A percentile compares a stretch with the other conserved stretches of the same genome.
Conservation (phyloP, 768 basidiomycete genomes). For the Strobilomyces dryophilus region DNA sequence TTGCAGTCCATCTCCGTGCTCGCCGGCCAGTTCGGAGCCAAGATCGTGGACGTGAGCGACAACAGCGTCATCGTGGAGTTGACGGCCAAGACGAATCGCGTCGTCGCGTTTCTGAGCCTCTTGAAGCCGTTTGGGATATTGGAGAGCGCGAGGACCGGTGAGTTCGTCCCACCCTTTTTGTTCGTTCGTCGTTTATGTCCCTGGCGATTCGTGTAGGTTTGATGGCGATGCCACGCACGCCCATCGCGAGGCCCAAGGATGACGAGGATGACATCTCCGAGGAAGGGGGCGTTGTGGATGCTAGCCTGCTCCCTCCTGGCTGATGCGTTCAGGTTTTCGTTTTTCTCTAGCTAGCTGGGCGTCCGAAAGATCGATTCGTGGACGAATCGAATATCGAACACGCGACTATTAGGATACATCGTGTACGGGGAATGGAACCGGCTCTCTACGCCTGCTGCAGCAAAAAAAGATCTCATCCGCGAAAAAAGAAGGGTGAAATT, state of each 20-base stretch:
- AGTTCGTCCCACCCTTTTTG: constrained; percentile 11
- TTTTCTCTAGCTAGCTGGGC: neutral
- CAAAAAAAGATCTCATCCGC: too few relatives aligned
- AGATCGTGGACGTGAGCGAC: constrained; percentile 92
- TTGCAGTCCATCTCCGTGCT: constrained; percentile 84
- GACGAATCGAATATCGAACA: neutral
- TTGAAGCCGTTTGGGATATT: constrained; percentile 94
- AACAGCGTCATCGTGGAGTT: constrained; percentile 94
- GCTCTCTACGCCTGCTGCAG: too few relatives aligned
- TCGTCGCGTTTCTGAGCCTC: constrained; percentile 89
- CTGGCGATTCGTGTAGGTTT: constrained; percentile 48
- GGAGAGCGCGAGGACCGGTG: constrained; percentile 92
- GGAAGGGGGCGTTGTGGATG: constrained; percentile 67
- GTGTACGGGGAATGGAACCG: neutral
- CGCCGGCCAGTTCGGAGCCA: constrained; percentile 84
- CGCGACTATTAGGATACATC: neutral
- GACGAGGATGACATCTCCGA: constrained; percentile 54
- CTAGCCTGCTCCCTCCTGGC: constrained; percentile 91
- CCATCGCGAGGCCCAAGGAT: constrained; percentile 58
- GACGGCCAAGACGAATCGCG: constrained; percentile 85
- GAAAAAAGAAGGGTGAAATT: too few relatives aligned
- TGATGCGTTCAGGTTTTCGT: constrained; percentile 41
- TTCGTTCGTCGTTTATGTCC: neutral
- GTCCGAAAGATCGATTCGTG: neutral
- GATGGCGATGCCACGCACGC: constrained; percentile 99